phyloP scores from a whole-genome alignment of 352 stramenopile genomes.

The Blastocystis sp. region DNA sequence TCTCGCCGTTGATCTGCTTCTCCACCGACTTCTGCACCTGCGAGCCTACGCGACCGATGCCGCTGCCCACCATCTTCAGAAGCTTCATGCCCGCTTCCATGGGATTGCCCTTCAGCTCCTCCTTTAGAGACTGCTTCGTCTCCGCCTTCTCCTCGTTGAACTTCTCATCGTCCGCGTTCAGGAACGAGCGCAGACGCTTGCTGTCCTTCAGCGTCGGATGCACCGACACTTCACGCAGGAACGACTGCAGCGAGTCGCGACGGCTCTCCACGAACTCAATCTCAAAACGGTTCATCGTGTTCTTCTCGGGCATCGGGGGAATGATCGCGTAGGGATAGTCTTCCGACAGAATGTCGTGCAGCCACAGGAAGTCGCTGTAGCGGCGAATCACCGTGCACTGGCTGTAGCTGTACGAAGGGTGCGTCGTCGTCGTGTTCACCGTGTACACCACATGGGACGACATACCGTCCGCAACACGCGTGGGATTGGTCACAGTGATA shows the following conservation, averaged over 20 bases:
- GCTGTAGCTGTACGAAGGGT: background rate
- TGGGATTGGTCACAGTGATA: slow-evolving; percentile 27
- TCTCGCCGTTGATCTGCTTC: slow-evolving; percentile 6
- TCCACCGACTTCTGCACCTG: slow-evolving; percentile 26
- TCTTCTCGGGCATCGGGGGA: slow-evolving; percentile 51
- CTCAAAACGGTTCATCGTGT: slow-evolving; percentile 42
- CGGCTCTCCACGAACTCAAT: slow-evolving; percentile 44
- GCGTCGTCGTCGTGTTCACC: slow-evolving; percentile 7
- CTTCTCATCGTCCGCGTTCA: slow-evolving; percentile 27
- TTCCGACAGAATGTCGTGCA: slow-evolving; percentile 21
- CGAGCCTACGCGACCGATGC: background rate
- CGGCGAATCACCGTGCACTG: background rate
- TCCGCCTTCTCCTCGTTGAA: slow-evolving; percentile 39
- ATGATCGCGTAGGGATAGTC: slow-evolving; percentile 44
- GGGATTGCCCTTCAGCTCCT: slow-evolving; percentile 19
- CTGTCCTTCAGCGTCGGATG: slow-evolving; percentile 18
- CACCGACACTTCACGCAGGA: background rate
- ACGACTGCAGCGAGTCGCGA: slow-evolving; percentile 4
- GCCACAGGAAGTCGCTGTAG: slow-evolving; percentile 50
- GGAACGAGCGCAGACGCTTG: slow-evolving; percentile 25
- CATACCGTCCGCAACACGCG: slow-evolving; percentile 22
- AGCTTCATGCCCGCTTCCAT: slow-evolving; percentile 40
- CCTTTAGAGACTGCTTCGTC: slow-evolving; percentile 24
- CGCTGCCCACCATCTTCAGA: slow-evolving; percentile 30
- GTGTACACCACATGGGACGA: slow-evolving; percentile 37